Evolutionary conservation across 2,329 filamentous ascomycete genomes (phyloP), one percentile per base, ranked within the genome.

Genomic region (Monilinia aucupariae): DNA sequence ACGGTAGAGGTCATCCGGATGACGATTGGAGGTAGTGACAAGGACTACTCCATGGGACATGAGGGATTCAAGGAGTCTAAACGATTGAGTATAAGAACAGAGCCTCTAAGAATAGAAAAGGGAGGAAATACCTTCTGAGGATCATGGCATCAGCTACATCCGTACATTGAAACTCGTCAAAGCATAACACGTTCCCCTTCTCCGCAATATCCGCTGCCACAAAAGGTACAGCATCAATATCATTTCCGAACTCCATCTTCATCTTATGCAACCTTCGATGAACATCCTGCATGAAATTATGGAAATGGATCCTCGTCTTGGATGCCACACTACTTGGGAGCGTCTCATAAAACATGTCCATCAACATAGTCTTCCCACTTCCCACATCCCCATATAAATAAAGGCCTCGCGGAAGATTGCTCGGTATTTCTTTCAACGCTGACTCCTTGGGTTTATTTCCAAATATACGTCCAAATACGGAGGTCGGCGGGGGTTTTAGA

Each of bases 81-180:
- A 2, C 0, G 56, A 47, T 30, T 54, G 39, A 51, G 61, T 37
- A 59, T 39, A 59, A 39, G 50, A 53, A 34, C 63, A 34, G 47
- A 53, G 41, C 47, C 32, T 12, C 12, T 3, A 3, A 3, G 1
- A 20, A 49, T 22, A 3, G 13, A 56, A 7, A 45, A 22, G 43
- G 55, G 5, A 25, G 22, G n/a, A 64, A 75, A 55, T 75, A 86
- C 81, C 90, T 83, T 70, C 94, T 84, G 69, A 99, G 75, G 70
- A 99, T 99, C 94, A 99, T 99, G 70, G 94, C 94, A 78, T 97
- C 93, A 20, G 94, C 94, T 39, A 99, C 93, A 76, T 99, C 94
- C 47, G 94, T 99, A 74, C 92, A 97, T 75, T 99, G 94, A 73
- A 99, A 99, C 78, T 99, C 94, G 76, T 99, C 94, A 74, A 99